Evolutionary conservation across 805 yeast species (phyloP), one percentile per base, ranked within the genome.

Genomic region (Wickerhamomyces chaumierensis): DNA sequence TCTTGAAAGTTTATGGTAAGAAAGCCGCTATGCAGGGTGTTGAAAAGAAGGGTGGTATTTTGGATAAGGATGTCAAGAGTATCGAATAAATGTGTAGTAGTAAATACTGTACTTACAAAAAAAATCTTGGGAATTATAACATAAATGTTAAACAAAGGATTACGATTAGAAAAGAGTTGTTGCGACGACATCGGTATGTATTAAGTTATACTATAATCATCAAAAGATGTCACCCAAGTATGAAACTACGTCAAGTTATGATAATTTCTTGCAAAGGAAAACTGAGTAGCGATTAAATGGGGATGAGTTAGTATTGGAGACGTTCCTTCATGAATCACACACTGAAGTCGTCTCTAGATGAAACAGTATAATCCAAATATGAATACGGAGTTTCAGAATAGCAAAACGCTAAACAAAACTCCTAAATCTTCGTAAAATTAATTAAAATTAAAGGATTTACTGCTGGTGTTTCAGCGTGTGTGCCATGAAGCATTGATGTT

Each of bases 1-100:
- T 81, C 28, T 51, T 65, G 6, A n/a, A 68, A 2, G 33, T 67
- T 0, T 69, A 75, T 49, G 94, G 94, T 14, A 74, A 73, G 46
- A 76, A 66, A 52, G 72, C 27, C 36, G 60, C 59, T 2, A 41
- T 46, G 5, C 48, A 54, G 37, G 55, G 55, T 16, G 35, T 45
- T n/a, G 54, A 52, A 31, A 52, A 49, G 36, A 16, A 41, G 0
- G 34, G 39, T 3, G 18, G 42, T 3, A 35, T 52, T 31, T 40
- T 53, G 15, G 55, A 51, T 25, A 25, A 25, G 12, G 29, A 25
- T 9, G n/a, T 25, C n/a, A 13, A 13, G 4, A 13, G 7, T 16
- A 15, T 17, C 8, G 23, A 33, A 9, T 33, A 33, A 33, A 8
- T 33, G 14, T 5, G n/a, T 11, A 5, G 5, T 5, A 31, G 33